A percentile compares a stretch with the other conserved stretches of the same genome.
Evolutionary conservation across 2,329 filamentous ascomycete species (phyloP).

Genomic region (Emericellopsis atlantica): DNA sequence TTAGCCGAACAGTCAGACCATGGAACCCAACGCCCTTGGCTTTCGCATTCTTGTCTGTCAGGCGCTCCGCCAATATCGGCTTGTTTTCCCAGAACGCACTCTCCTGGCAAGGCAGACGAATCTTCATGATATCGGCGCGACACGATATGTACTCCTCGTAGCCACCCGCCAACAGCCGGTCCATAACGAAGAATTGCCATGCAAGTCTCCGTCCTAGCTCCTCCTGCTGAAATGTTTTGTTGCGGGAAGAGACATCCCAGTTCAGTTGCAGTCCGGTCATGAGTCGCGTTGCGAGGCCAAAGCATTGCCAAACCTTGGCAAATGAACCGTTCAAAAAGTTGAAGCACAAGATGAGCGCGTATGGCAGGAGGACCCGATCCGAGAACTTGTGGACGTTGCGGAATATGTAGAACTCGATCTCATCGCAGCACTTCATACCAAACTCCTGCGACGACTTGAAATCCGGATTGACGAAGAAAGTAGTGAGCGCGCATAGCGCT

Average conservation of each 20-base stretch:
- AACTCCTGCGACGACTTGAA: slow-evolving; percentile 17
- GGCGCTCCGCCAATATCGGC: slow-evolving; percentile 15
- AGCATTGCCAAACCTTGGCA: slow-evolving; percentile 26
- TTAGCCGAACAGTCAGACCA: slow-evolving; percentile 20
- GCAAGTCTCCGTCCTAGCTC: slow-evolving; percentile 21
- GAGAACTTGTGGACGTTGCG: slow-evolving; percentile 24
- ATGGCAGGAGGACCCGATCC: slow-evolving; percentile 18
- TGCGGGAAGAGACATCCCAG: slow-evolving; percentile 18
- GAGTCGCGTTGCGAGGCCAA: slow-evolving; percentile 20
- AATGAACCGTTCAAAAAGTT: slow-evolving; percentile 22
- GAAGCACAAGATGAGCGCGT: slow-evolving; percentile 20
- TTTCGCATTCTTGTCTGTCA: slow-evolving; percentile 15
- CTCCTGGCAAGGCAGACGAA: slow-evolving; percentile 21
- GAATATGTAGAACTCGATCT: slow-evolving; percentile 25
- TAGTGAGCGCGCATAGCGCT: slow-evolving; percentile 23
- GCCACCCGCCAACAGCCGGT: slow-evolving; percentile 23
- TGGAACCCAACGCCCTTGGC: slow-evolving; percentile 15
- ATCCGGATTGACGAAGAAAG: slow-evolving; percentile 20
- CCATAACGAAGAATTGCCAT: slow-evolving; percentile 24
- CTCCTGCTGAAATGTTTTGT: slow-evolving; percentile 19
- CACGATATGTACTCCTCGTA: slow-evolving; percentile 26
- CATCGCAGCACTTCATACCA: slow-evolving; percentile 21
- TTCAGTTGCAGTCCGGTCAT: slow-evolving; percentile 25
- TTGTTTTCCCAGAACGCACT: slow-evolving; percentile 17
- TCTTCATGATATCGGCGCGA: slow-evolving; percentile 22